Percentiles rank a stretch among this genome's conserved stretches.
Conservation (phyloP, 441 rosid genomes). For the Pelargonium australe region DNA sequence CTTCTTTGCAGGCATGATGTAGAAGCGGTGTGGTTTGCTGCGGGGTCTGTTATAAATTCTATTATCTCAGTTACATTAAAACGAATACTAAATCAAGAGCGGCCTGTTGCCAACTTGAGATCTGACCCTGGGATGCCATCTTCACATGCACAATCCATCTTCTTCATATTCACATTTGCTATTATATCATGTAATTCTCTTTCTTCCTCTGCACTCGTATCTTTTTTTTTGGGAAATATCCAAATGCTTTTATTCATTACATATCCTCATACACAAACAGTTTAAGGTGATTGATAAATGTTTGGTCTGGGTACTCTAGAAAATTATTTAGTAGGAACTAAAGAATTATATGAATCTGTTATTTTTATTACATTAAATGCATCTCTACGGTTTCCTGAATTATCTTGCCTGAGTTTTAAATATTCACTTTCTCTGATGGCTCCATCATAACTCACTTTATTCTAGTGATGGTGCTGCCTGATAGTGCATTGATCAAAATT, state of each 20-base stretch:
- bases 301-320: too few species aligned
- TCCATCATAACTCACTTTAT: neutral
- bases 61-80: conserved; percentile 49
- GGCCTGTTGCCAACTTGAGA: conserved; percentile 54
- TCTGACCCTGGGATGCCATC: conserved; percentile 99
- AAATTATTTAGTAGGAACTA: too few species aligned
- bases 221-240: neutral
- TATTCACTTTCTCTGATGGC: neutral
- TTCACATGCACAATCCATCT: conserved; percentile 85
- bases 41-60: conserved; percentile 59
- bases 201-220: neutral
- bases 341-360: too few species aligned
- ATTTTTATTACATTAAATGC: too few species aligned
- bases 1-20: conserved; percentile 66
- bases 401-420: too few species aligned
- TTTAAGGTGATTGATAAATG: neutral
- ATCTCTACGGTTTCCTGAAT: too few species aligned
- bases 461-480: neutral
- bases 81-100: conserved; percentile 59
- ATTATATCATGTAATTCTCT: conserved; percentile 43
- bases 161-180: conserved; percentile 43
- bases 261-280: too few species aligned
- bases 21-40: conserved; percentile 60
- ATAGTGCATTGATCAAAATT: too few species aligned
- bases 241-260: too few species aligned